Evolutionary conservation across 2,329 filamentous ascomycete genomes (phyloP).

Genomic region (Calonectria multiphialidica): DNA sequence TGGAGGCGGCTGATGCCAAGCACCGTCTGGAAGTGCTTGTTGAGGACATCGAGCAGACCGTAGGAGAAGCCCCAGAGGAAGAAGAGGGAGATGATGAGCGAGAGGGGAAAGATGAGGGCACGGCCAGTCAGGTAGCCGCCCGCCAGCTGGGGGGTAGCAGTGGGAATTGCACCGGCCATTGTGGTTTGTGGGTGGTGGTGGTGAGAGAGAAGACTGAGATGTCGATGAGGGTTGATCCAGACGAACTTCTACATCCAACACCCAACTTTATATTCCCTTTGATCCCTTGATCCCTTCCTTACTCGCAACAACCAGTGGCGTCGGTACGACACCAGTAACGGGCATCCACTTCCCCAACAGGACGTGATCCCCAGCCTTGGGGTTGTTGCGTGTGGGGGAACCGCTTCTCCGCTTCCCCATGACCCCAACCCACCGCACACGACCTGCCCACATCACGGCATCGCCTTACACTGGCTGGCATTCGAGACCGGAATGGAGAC

Average conservation of each 20-base stretch:
- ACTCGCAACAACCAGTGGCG: neutral
- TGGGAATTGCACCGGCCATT: slow-evolving; percentile 39
- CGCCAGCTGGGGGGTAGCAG: slow-evolving; percentile 36
- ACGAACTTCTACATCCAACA: neutral
- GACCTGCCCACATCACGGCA: neutral
- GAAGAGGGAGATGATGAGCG: slow-evolving; percentile 64
- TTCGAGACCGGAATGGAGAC: neutral
- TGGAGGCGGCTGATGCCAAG: slow-evolving; percentile 58
- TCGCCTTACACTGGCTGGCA: neutral
- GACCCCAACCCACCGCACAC: neutral
- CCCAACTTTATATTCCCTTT: slow-evolving; percentile 14
- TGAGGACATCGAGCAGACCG: slow-evolving; percentile 60
- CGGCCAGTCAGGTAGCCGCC: slow-evolving; percentile 41
- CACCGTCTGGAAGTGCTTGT: slow-evolving; percentile 61
- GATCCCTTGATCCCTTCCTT: neutral
- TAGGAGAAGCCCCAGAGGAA: slow-evolving; percentile 62
- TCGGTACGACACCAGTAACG: neutral
- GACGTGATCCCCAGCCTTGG: neutral
- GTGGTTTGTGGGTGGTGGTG: slow-evolving; percentile 1
- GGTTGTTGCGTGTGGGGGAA: slow-evolving; percentile 1
- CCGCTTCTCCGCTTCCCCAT: neutral
- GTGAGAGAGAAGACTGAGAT: neutral
- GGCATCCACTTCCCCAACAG: neutral
- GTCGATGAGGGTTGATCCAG: neutral
- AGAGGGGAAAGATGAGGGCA: slow-evolving; percentile 67